Percentiles rank a stretch among this genome's conserved stretches.
Conservation (phyloP, 2,329 filamentous ascomycete genomes). For the Beauveria pseudobassiana region DNA sequence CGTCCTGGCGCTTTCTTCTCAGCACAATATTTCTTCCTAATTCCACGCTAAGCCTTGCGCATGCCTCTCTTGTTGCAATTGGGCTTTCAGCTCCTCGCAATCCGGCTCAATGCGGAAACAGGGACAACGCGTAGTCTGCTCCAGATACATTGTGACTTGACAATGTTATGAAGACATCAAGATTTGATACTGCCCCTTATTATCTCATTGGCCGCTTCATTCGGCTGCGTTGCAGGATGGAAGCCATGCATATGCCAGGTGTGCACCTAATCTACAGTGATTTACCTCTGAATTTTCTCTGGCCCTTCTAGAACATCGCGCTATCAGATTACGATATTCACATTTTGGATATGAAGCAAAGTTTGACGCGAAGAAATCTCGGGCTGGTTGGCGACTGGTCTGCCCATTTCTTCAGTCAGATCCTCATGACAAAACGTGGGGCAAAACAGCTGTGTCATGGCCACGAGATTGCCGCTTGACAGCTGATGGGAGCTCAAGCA, state of each 20-base stretch:
- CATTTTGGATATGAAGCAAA: too few relatives aligned
- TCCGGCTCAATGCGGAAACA: neutral
- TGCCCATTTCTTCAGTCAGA: too few relatives aligned
- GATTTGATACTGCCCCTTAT: neutral
- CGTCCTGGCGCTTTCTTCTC: neutral
- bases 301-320: too few relatives aligned
- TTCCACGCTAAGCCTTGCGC: neutral
- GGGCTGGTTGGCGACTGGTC: too few relatives aligned
- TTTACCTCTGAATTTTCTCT: too few relatives aligned
- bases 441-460: too few relatives aligned
- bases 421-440: too few relatives aligned
- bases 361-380: too few relatives aligned
- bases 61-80: neutral
- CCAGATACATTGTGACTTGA: neutral
- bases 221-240: neutral
- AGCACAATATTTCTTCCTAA: neutral
- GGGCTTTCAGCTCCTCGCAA: constrained; percentile 5
- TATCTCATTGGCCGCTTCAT: neutral
- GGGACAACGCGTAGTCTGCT: neutral
- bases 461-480: too few relatives aligned
- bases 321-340: too few relatives aligned
- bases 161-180: neutral
- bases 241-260: neutral
- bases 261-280: neutral
- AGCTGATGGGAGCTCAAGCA: too few relatives aligned